Conservation (phyloP, 495 filamentous ascomycete species). For the Xylaria palmicola region DNA sequence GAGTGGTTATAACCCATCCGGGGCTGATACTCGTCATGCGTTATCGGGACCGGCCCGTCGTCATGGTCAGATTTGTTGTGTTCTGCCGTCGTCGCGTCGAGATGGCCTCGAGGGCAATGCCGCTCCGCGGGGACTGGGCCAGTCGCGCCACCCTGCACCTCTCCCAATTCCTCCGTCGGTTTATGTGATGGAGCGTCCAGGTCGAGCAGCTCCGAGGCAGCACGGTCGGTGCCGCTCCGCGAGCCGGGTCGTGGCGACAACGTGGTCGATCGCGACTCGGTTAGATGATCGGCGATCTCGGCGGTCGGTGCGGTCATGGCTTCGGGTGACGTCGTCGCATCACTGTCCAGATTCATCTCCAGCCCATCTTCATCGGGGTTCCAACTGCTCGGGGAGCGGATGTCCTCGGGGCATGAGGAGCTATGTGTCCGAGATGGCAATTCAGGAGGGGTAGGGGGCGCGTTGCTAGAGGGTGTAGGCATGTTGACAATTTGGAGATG, state of each 20-base stretch:
- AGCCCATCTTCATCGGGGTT: slow-evolving; percentile 29
- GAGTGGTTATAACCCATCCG: slow-evolving; percentile 66
- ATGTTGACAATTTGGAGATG: slow-evolving; percentile 33
- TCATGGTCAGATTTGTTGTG: slow-evolving; percentile 25
- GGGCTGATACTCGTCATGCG: slow-evolving; percentile 31
- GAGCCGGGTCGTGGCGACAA: slow-evolving; percentile 38
- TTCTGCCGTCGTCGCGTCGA: slow-evolving; percentile 21
- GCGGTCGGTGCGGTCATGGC: slow-evolving; percentile 18
- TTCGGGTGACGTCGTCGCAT: slow-evolving; percentile 25
- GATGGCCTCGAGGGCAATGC: slow-evolving; percentile 18
- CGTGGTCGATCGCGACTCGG: slow-evolving; percentile 32
- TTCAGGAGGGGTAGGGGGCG: slow-evolving; percentile 36
- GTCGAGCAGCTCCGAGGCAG: slow-evolving; percentile 22
- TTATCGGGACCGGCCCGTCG: slow-evolving; percentile 16
- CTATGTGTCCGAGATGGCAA: slow-evolving; percentile 38
- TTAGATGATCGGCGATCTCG: slow-evolving; percentile 4
- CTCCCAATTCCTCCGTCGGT: slow-evolving; percentile 27
- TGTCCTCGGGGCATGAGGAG: slow-evolving; percentile 46
- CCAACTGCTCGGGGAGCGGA: slow-evolving; percentile 19
- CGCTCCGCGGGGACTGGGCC: slow-evolving; percentile 9
- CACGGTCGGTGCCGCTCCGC: slow-evolving; percentile 25
- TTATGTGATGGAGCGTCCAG: slow-evolving; percentile 34
- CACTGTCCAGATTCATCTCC: slow-evolving; percentile 25
- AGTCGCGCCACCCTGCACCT: not conserved
- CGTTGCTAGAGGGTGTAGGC: slow-evolving; percentile 52